Evolutionary conservation across 805 yeast genomes (phyloP).

Genomic region (Ogataea paradorogensis): DNA sequence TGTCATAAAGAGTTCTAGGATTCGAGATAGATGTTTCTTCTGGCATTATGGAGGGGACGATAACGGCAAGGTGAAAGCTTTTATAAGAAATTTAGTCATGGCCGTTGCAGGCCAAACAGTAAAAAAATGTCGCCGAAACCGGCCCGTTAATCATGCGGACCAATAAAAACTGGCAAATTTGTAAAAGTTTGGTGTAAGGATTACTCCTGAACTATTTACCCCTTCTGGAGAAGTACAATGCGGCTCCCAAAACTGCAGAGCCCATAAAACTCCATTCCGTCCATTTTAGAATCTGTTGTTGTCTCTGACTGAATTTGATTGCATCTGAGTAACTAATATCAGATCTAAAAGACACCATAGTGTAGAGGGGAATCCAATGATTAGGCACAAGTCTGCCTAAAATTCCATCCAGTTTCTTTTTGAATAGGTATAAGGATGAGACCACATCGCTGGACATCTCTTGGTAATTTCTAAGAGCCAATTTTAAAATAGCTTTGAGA

Average conservation of each 20-base stretch:
- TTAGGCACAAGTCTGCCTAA: constrained; percentile 59
- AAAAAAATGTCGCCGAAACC: constrained; percentile 15
- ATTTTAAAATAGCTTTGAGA: constrained; percentile 67
- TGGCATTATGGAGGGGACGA: constrained; percentile 26
- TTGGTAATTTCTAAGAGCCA: constrained; percentile 76
- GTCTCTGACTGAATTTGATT: constrained; percentile 50
- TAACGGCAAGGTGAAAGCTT: neutral
- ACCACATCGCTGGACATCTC: constrained; percentile 87
- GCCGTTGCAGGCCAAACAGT: constrained; percentile 3
- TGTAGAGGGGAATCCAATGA: constrained; percentile 79
- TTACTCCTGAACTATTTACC: neutral
- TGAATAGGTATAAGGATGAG: constrained; percentile 53
- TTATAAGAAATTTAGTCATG: constrained; percentile 10
- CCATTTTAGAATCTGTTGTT: constrained; percentile 45
- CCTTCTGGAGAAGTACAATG: constrained; percentile 5
- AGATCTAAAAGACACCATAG: constrained; percentile 87
- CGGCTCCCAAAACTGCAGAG: constrained; percentile 11
- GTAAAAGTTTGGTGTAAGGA: constrained; percentile 3
- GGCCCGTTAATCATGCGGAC: constrained; percentile 6
- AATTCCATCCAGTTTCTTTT: constrained; percentile 66
- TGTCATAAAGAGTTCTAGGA: constrained; percentile 86
- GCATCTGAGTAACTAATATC: constrained; percentile 79
- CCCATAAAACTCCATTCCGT: constrained; percentile 23
- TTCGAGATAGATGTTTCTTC: constrained; percentile 30
- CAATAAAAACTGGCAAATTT: constrained; percentile 1